These are phyloP conservation scores for Suhomyces faveliae DNA, from an alignment of 805 yeast species.

Conservation along the genomic window DNA sequence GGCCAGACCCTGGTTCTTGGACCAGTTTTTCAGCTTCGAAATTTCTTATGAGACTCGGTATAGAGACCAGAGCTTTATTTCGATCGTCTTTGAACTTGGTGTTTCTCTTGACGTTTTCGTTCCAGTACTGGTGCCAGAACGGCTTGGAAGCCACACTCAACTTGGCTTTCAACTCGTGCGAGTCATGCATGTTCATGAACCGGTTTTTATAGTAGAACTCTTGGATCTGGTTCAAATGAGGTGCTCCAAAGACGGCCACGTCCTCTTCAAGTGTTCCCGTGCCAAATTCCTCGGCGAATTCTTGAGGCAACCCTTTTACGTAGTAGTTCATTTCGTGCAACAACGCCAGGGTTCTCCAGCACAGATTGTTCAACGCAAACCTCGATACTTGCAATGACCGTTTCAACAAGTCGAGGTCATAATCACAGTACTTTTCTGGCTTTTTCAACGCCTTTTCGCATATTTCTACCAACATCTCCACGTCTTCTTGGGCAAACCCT, in stretches of 20 bases:
- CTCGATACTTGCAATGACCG: constrained; percentile 46
- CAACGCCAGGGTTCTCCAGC: constrained; percentile 58
- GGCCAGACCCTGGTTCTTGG: not conserved
- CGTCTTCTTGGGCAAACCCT: constrained; percentile 61
- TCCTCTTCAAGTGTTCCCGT: constrained; percentile 35
- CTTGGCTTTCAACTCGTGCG: constrained; percentile 26
- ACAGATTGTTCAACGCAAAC: constrained; percentile 48
- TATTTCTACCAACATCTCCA: constrained; percentile 50
- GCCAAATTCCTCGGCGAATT: constrained; percentile 42
- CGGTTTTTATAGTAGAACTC: constrained; percentile 54
- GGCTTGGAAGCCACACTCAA: constrained; percentile 33
- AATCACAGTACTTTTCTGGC: constrained; percentile 25
- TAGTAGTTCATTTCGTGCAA: constrained; percentile 67
- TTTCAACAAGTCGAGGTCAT: constrained; percentile 44
- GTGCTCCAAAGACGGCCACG: constrained; percentile 49
- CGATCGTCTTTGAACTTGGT: constrained; percentile 33
- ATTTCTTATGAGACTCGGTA: constrained; percentile 3
- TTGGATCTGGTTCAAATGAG: constrained; percentile 53
- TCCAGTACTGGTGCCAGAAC: constrained; percentile 60
- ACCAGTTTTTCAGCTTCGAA: constrained; percentile 7
- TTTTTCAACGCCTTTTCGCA: constrained; percentile 45
- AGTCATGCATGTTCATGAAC: constrained; percentile 33
- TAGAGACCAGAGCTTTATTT: constrained; percentile 17
- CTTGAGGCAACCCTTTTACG: constrained; percentile 44
- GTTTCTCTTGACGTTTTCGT: constrained; percentile 35